Evolutionary conservation across 805 yeast genomes (phyloP), one percentile per base, ranked within the genome.

Genomic region (Metschnikowia gruessii): DNA sequence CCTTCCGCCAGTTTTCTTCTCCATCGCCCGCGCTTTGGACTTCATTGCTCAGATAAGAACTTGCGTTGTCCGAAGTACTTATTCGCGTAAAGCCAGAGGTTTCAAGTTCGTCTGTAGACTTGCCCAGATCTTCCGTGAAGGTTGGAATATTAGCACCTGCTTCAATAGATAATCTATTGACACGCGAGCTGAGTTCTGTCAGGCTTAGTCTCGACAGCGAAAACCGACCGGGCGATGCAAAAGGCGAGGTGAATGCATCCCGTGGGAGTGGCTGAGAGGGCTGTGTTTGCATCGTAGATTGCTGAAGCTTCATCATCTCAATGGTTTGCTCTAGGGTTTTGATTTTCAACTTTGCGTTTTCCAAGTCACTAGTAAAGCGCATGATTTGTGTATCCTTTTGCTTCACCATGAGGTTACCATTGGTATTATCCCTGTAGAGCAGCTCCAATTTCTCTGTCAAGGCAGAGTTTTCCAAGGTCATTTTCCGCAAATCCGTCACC

Each of bases 1-100:
- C 96, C 40, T 92, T 78, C 54, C 77, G 80, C 97, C 97, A 90
- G 55, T 86, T 82, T 49, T 83, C 90, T 48, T 79, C 86, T 38
- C 74, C 73, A 26, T 30, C 45, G 11, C 38, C 48, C 21, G 26
- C 4, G 30, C 34, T 19, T n/a, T 18, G n/a, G 15, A 29, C 9
- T 13, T 17, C 35, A 5, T 35, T 3, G 12, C 35, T 39, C 12
- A n/a, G 44, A 18, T n/a, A 30, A 33, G 15, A 17, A 8, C 19
- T 18, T 7, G 30, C 2, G 15, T 16, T 24, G 28, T 33, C 40
- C 18, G 39, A 21, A 28, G 33, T 11, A 15, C 19, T 18, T 22
- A 10, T 18, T 26, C 40, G 31, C 24, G 38, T 15, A 15, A 31
- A 29, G 3, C 39, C 42, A 21, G 37, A 13, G 15, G 32, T 15